Evolutionary conservation across 495 filamentous ascomycete genomes (phyloP), one percentile per base, ranked within the genome.

Genomic region (Lasiosphaeria miniovina): DNA sequence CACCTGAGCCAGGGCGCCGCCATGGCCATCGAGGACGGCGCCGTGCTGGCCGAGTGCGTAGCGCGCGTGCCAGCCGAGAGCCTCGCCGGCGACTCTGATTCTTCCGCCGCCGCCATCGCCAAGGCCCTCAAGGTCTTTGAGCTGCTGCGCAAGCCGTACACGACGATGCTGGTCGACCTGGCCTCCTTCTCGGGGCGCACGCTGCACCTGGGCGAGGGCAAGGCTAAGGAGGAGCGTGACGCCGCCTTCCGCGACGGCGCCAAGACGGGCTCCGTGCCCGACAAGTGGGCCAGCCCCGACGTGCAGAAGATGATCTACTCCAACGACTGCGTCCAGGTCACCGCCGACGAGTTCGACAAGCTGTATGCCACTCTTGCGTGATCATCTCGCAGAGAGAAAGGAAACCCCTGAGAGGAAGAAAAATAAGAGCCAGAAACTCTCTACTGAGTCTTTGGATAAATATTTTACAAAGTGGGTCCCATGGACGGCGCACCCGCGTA

Each of bases 1-100:
- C 88, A 91, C 60, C 74, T 90, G 12, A 84, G 82, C 36, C 90
- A 93, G 77, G 89, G 89, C n/a, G 89, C 88, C 34, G 90, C 89
- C n/a, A 88, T 91, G 78, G 89, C 88, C 34, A 88, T 93, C 55
- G 90, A 94, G 74, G 88, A 93, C 67, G 87, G 83, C 14, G 88
- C 84, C 31, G 88, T 90, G 31, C 70, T 93, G 8, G 86, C 82
- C n/a, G 83, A 85, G 38, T 82, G 83, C 36, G 81, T 93, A 8
- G 72, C 79, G 49, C 68, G 73, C 49, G 72, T 88, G 4, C 83
- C 85, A 3, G 60, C 58, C 48, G 68, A 66, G 59, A 76, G 79
- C 54, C 38, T 59, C 17, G 71, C 76, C 4, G 75, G 74, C 5
- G 14, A 24, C 24, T 24, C 24, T 24, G 24, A 24, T 2, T 24